Evolutionary conservation across 805 yeast genomes (phyloP).

Genomic region (Yamadazyma endophytica): DNA sequence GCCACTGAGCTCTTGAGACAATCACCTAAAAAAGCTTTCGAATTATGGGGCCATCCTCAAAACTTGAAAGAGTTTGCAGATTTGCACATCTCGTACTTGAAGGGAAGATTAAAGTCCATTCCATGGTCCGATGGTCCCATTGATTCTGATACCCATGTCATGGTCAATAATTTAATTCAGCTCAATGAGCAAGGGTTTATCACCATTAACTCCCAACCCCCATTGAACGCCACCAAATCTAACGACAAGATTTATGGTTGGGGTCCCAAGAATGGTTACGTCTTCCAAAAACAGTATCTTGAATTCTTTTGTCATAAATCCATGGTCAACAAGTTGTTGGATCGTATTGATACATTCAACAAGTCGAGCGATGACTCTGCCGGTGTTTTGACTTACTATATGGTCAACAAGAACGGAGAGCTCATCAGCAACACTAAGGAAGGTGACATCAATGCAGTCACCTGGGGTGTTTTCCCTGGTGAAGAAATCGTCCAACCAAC

Average conservation of each 20-base stretch:
- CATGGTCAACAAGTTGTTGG: conserved; percentile 35
- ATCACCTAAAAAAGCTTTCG: conserved; percentile 71
- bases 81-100: conserved; percentile 64
- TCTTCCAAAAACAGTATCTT: conserved; percentile 89
- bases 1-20: conserved; percentile 81
- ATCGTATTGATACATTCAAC: conserved; percentile 45
- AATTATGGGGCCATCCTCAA: conserved; percentile 85
- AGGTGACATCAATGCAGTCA: conserved; percentile 87
- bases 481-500: conserved; percentile 94
- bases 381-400: conserved; percentile 66
- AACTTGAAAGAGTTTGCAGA: conserved; percentile 54
- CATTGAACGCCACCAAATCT: conserved; percentile 75
- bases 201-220: conserved; percentile 93
- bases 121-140: conserved; percentile 97
- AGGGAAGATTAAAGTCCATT: conserved; percentile 66
- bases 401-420: conserved; percentile 57
- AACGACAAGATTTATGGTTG: conserved; percentile 76
- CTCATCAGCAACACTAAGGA: conserved; percentile 66
- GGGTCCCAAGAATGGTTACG: conserved; percentile 94
- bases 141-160: conserved; percentile 66
- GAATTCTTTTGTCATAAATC: conserved; percentile 75
- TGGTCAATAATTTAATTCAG: conserved; percentile 54
- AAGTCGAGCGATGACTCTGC: conserved; percentile 33
- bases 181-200: conserved; percentile 66
- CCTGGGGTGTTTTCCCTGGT: conserved; percentile 98